phyloP scores from a whole-genome alignment of 305 asterid genomes.

The Solanum hybrid region DNA sequence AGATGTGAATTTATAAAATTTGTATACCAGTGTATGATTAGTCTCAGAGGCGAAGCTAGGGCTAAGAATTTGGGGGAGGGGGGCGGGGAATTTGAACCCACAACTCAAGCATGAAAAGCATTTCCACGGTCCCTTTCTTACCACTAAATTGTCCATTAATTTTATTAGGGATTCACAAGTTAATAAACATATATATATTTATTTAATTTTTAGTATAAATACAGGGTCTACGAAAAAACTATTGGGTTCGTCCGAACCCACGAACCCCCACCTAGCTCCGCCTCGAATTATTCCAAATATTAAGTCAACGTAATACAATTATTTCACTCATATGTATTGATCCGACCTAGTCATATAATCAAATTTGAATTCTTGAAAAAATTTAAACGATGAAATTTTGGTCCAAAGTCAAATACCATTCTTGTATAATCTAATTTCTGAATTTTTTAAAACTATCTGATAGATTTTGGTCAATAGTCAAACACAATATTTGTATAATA shows the following conservation, averaged over 20 bases:
- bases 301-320: background rate
- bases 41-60: too few relatives aligned
- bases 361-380: background rate
- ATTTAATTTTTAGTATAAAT: too few relatives aligned
- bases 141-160: too few relatives aligned
- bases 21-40: background rate
- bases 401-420: background rate
- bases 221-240: too few relatives aligned
- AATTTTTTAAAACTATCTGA: background rate
- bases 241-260: too few relatives aligned
- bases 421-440: background rate
- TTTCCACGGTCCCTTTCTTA: too few relatives aligned
- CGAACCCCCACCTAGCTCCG: too few relatives aligned
- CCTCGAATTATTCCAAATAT: background rate
- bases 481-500: background rate
- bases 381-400: background rate
- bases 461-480: background rate
- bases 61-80: too few relatives aligned
- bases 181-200: too few relatives aligned
- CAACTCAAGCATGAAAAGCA: too few relatives aligned
- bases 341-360: background rate
- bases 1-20: background rate
- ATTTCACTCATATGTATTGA: background rate
- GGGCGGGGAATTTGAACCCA: too few relatives aligned
- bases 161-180: too few relatives aligned